Evolutionary conservation across 345 rosid genomes (phyloP).

Genomic region (Dipteronia sinensis): DNA sequence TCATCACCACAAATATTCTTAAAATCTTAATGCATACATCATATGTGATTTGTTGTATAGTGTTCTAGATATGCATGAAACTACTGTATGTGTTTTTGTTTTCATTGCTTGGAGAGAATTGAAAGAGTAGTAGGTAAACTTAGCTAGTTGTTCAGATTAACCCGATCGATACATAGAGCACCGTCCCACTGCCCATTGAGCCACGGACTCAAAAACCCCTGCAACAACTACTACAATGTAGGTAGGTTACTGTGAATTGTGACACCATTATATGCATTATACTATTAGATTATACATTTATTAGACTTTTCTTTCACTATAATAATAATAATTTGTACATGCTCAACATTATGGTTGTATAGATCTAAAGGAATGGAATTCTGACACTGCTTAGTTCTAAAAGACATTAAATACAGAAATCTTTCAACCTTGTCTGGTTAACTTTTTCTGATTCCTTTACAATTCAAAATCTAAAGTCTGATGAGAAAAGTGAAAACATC

Average conservation of each 20-base stretch:
- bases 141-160: conserved; percentile 28
- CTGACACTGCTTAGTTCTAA: not conserved
- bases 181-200: conserved; percentile 68
- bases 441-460: not conserved
- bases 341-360: not conserved
- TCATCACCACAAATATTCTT: conserved; percentile 25
- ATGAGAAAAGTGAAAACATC: not conserved
- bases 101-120: conserved; percentile 18
- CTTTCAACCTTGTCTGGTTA: conserved; percentile 17
- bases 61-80: conserved; percentile 29
- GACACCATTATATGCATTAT: conserved; percentile 36
- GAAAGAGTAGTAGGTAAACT: conserved; percentile 8
- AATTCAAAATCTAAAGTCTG: not conserved
- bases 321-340: conserved; percentile 22
- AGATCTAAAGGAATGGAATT: conserved; percentile 15
- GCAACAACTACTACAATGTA: conserved; percentile 32
- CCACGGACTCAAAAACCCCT: conserved; percentile 48
- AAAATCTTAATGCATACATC: conserved; percentile 38
- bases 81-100: conserved; percentile 23
- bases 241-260: conserved; percentile 54
- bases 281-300: conserved; percentile 33
- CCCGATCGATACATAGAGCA: conserved; percentile 47
- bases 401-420: not conserved
- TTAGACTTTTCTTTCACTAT: conserved; percentile 13
- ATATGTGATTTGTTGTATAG: conserved; percentile 30